These are phyloP conservation scores for Sporisorium iseilematis-ciliati DNA, from an alignment of 1,284 basidiomycete species.

Conservation along the genomic window DNA sequence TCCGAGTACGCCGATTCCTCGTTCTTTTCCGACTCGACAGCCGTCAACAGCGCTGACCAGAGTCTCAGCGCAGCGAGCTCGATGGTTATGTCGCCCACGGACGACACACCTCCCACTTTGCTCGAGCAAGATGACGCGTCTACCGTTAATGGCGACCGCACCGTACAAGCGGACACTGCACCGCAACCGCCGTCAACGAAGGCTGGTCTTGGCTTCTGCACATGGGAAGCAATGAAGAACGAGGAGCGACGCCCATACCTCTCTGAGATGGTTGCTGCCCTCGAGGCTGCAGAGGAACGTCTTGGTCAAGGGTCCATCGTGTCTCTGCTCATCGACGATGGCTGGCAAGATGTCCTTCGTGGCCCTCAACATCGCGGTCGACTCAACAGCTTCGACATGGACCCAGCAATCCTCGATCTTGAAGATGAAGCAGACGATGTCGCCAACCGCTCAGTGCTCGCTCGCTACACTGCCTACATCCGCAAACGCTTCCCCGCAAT, in stretches of 20 bases:
- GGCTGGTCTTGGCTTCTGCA: constrained; percentile 45
- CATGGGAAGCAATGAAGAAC: constrained; percentile 49
- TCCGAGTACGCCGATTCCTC: constrained; percentile 22
- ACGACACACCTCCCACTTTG: background rate
- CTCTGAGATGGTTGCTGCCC: constrained; percentile 35
- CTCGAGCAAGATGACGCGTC: constrained; percentile 24
- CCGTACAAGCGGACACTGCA: constrained; percentile 7
- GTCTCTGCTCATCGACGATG: constrained; percentile 48
- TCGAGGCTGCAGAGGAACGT: constrained; percentile 28
- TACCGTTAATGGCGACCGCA: constrained; percentile 22
- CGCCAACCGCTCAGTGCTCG: constrained; percentile 5
- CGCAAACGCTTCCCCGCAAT: constrained; percentile 37
- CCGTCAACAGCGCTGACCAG: constrained; percentile 15
- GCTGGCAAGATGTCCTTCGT: constrained; percentile 40
- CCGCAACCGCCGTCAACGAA: constrained; percentile 3
- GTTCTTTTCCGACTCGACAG: constrained; percentile 39
- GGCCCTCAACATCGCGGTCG: constrained; percentile 25
- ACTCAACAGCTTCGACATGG: constrained; percentile 41
- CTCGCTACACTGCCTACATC: constrained; percentile 27
- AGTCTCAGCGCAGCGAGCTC: constrained; percentile 17
- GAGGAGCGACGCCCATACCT: constrained; percentile 31
- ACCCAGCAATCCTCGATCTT: constrained; percentile 26
- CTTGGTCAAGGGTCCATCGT: constrained; percentile 31
- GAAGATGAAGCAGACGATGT: background rate
- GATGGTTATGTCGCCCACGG: constrained; percentile 5